Percentiles rank a stretch among this genome's conserved stretches.
Conservation (phyloP, 1,284 basidiomycete genomes). For the Hymenochaete sp. region DNA sequence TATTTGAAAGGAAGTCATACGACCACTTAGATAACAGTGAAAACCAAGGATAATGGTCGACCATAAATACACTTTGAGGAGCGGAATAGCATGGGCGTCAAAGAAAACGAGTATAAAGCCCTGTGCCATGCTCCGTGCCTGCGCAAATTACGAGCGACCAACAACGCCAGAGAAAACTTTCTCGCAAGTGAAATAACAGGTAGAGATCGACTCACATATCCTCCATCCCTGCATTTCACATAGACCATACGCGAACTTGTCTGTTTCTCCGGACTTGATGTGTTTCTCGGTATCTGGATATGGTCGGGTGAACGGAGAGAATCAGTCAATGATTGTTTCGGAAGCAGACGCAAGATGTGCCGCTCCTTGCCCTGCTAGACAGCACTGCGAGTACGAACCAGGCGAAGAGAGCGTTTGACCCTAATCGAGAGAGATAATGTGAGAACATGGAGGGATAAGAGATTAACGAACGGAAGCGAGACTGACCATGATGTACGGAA, state of each 20-base stretch:
- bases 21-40: too few species aligned
- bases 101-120: neutral
- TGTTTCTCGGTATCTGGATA: slow-evolving; percentile 74
- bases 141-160: neutral
- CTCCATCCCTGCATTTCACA: slow-evolving; percentile 99
- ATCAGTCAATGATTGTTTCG: slow-evolving; percentile 1
- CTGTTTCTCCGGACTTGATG: slow-evolving; percentile 73
- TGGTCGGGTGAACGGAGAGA: slow-evolving; percentile 5
- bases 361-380: neutral
- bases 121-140: neutral
- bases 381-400: slow-evolving; percentile 31
- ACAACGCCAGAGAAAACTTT: slow-evolving; percentile 5
- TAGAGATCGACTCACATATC: slow-evolving; percentile 64
- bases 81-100: too few species aligned
- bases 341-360: slow-evolving; percentile 12
- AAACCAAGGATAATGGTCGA: too few species aligned
- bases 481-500: slow-evolving; percentile 14
- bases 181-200: slow-evolving; percentile 2
- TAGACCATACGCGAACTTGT: slow-evolving; percentile 72
- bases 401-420: slow-evolving; percentile 69
- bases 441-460: neutral
- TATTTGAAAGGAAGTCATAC: neutral
- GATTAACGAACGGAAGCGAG: neutral
- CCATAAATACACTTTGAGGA: neutral
- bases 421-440: slow-evolving; percentile 28